Evolutionary conservation across 2,329 filamentous ascomycete species (phyloP), one percentile per base, ranked within the genome.

Genomic region (Coniochaeta sp.): DNA sequence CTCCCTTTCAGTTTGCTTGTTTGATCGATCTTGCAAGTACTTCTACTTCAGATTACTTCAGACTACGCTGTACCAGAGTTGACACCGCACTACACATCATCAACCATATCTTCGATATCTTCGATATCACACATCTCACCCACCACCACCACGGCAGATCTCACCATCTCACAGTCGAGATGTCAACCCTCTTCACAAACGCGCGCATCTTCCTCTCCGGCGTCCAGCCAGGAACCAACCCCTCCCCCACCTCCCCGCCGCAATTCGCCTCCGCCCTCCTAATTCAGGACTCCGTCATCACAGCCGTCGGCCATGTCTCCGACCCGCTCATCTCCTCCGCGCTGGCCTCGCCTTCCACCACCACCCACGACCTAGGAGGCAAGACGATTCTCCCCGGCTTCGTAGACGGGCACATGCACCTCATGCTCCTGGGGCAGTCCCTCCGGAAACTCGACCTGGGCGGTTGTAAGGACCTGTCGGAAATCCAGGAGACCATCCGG

Each of bases 351-450:
- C 56, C 60, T 6, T 27, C 16, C n/a, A 18, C 42, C 27, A 27
- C 52, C 0, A 48, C 51, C 2, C 60, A 64, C 49, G 60, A 76
- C 57, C 59, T 77, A 18, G 55, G 56, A 12, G 68, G 70, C 31
- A 66, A 58, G 48, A 69, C 71, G 8, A 67, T 81, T 6, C 63
- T 82, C 1, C 78, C 79, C 0, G 75, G 77, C 6, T 81, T 81
- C 59, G 71, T 82, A 48, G 79, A 82, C 56, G 78, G 76, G 0
- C 79, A 82, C 58, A 77, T 79, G 67, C 79, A 82, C 61, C 68
- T 82, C 12, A 67, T 81, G 38, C 70, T 78, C 46, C 71, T 81
- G 24, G 78, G 78, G 2, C 75, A 78, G 58, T 73, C 77, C 0
- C 70, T 81, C 12, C 68, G 71, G 55, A 81, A 80, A 61, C 67